Conservation (phyloP, 441 rosid genomes). For the Erodium trifolium region DNA sequence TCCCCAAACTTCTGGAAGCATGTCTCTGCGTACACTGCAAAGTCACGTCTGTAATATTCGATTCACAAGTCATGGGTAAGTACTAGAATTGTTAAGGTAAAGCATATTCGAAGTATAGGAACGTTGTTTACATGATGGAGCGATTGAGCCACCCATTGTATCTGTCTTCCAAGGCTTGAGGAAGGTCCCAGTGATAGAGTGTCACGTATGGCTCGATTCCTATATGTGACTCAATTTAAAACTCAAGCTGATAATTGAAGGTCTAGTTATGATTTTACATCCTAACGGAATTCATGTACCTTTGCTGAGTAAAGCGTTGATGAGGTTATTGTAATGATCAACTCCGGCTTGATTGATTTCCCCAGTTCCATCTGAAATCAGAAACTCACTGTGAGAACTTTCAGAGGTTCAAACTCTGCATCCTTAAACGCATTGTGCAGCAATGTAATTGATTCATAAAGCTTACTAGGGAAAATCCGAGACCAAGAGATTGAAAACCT, state of each 20-base stretch:
- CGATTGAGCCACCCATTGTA: constrained; percentile 60
- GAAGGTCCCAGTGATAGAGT: constrained; percentile 74
- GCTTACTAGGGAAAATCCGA: constrained; percentile 57
- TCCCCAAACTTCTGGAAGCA: constrained; percentile 68
- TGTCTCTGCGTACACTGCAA: constrained; percentile 45
- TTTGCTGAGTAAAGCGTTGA: constrained; percentile 49
- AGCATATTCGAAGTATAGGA: neutral
- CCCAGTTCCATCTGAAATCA: constrained; percentile 58
- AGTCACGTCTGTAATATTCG: constrained; percentile 40
- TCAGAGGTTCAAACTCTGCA: neutral
- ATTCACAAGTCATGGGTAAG: neutral
- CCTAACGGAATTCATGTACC: constrained; percentile 23
- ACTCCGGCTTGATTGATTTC: constrained; percentile 67
- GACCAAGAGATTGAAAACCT: constrained; percentile 67
- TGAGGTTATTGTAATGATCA: constrained; percentile 60
- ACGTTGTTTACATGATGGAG: constrained; percentile 35
- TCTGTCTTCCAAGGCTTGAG: constrained; percentile 51
- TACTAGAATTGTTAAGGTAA: neutral
- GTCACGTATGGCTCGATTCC: constrained; percentile 70
- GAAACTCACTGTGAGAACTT: neutral
- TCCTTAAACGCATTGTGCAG: neutral
- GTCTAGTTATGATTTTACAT: too few relatives aligned
- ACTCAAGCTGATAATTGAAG: too few relatives aligned
- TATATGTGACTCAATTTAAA: constrained; percentile 12
- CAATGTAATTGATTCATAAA: neutral